Evolutionary conservation across 2,329 filamentous ascomycete species (phyloP).

Genomic region (Cercospora zeina): DNA sequence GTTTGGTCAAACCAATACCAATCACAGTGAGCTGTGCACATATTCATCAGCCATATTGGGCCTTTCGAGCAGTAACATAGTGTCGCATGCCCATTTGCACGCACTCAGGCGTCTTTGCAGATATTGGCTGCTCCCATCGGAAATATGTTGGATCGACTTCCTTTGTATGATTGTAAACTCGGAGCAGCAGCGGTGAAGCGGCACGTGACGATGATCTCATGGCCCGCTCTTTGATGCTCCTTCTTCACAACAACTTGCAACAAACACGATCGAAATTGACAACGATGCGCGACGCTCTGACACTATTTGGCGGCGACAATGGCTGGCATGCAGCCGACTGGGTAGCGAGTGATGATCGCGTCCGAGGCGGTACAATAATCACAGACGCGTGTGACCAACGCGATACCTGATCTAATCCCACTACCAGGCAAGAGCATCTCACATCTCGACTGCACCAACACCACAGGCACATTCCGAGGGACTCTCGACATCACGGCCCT

Average conservation of each 20-base stretch:
- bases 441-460: slow-evolving; percentile 46
- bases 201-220: slow-evolving; percentile 9
- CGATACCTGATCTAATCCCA: neutral
- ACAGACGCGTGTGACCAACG: neutral
- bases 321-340: slow-evolving; percentile 63
- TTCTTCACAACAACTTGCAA: neutral
- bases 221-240: neutral
- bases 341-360: slow-evolving; percentile 71
- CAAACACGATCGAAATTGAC: neutral
- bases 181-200: neutral
- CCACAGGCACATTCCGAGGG: slow-evolving; percentile 61
- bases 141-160: no score
- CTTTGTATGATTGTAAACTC: neutral
- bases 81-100: no score
- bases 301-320: slow-evolving; percentile 32
- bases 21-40: neutral
- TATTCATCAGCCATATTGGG: neutral
- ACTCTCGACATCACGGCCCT: slow-evolving; percentile 71
- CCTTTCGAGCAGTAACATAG: neutral
- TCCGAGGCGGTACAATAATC: slow-evolving; percentile 71
- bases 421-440: slow-evolving; percentile 37
- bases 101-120: no score
- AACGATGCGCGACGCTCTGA: slow-evolving; percentile 4
- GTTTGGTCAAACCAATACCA: neutral
- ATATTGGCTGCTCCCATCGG: no score